These are phyloP conservation scores for Elsinoe batatas DNA, from an alignment of 2,329 filamentous ascomycete species.

Conservation along the genomic window DNA sequence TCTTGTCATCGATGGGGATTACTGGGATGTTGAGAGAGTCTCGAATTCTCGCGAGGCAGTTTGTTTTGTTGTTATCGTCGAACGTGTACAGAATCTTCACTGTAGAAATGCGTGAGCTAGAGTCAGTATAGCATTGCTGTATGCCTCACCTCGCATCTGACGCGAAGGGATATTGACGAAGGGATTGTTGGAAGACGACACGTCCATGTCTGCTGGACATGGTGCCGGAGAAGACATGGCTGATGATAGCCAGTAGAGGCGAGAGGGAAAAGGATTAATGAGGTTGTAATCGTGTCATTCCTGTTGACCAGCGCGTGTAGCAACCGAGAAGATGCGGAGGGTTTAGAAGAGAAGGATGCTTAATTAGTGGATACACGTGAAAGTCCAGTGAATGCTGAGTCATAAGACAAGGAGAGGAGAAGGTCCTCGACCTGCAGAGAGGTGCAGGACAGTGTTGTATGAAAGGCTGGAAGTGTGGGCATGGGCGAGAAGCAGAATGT, in stretches of 20 bases:
- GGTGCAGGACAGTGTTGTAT: not conserved
- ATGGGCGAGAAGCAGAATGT: not conserved
- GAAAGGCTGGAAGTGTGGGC: not conserved
- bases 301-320: not conserved
- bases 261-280: not conserved
- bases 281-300: not conserved
- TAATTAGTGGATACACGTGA: not conserved
- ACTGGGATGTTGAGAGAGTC: conserved; percentile 72
- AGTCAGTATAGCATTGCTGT: not conserved
- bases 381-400: conserved; percentile 3
- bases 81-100: conserved; percentile 98
- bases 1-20: conserved; percentile 67
- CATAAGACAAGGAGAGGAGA: not conserved
- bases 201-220: conserved; percentile 14
- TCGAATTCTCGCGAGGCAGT: conserved; percentile 79
- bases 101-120: conserved; percentile 29
- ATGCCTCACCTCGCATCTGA: conserved; percentile 36
- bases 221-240: conserved; percentile 17
- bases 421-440: not conserved
- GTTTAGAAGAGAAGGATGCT: not conserved
- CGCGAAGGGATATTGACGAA: conserved; percentile 29
- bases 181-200: conserved; percentile 16
- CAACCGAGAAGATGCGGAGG: not conserved
- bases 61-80: conserved; percentile 76
- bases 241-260: not conserved